Base-by-base conservation (phyloP, 495 filamentous ascomycete genomes). In the Tetracladium setigerum region DNA sequence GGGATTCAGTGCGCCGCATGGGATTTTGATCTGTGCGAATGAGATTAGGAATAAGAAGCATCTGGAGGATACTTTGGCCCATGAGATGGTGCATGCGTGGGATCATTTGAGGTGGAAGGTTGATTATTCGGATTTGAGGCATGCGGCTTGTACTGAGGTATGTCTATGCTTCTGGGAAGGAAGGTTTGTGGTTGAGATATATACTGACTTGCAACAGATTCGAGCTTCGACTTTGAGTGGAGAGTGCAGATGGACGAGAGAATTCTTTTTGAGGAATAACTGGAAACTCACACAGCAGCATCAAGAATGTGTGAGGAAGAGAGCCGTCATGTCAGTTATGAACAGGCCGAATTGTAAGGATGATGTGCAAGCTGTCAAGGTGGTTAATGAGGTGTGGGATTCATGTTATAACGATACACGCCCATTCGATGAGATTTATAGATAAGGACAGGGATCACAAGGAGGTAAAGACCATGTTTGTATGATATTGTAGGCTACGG, bases 61-160 rank as follows among this genome's bases (percentile, higher is more conserved):
- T 57, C 58, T 94, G 53, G 92, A 98, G 70, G 92, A 98, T 62
- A 95, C 88, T 30, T 70, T 98, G 59, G 84, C 92, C 35, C 92
- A 98, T 67, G 92, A 98, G 70, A 89, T 98, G 84, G 83, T 98
- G 44, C 92, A 98, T 69, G 91, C 89, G 8, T 97, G 87, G 70
- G 92, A 98, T 61, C 86, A 95, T 64, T 61, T 96, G 56, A 64
- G 89, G 52, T 98, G 87, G 69, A 88, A 95, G 66, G 80, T 95
- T 31, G 81, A 98, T 53, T 87, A 81, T 76, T 65, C 67, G 4
- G 81, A 82, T 46, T 60, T 98, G 65, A 79, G 83, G 62, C 92
- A 97, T 69, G 84, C 88, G 33, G 92, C 92, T 43, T 97, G 94
- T 62, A 83, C 87, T n/a, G 92, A 98, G 80, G 88, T 91, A 72